Percentiles rank a stretch among this genome's conserved stretches.
phyloP scores from a whole-genome alignment of 148 eudicot species.

The Camellia sinensis region DNA sequence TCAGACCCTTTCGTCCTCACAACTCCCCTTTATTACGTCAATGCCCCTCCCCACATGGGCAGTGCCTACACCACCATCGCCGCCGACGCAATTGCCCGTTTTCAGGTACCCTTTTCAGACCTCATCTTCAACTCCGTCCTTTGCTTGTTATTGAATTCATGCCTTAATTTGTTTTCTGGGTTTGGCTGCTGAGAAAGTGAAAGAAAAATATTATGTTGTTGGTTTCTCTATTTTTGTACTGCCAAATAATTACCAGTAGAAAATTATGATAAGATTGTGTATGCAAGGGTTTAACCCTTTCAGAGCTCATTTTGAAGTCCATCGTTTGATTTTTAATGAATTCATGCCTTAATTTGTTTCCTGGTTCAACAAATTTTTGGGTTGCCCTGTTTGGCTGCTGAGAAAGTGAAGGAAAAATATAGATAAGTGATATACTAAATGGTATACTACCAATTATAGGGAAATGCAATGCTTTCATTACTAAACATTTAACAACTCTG shows the following conservation, averaged over 20 bases:
- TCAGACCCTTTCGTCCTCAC: constrained; percentile 71
- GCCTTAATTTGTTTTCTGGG: not conserved
- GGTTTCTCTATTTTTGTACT: not conserved
- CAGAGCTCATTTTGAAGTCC: no score
- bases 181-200: not conserved
- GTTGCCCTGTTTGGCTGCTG: no score
- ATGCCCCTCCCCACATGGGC: constrained; percentile 99
- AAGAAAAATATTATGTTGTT: not conserved
- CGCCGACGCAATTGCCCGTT: constrained; percentile 95
- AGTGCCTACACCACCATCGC: constrained; percentile 99
- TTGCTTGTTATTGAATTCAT: constrained; percentile 1
- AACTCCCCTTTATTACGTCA: constrained; percentile 96
- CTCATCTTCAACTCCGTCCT: not conserved
- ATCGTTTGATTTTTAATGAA: no score
- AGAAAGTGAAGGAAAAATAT: no score
- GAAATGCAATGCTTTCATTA: no score
- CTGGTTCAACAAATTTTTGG: no score
- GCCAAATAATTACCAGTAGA: not conserved
- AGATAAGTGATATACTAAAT: no score
- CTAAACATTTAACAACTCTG: no score
- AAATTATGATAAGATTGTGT: not conserved
- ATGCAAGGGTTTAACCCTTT: not conserved
- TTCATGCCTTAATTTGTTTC: no score
- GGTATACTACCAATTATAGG: no score
- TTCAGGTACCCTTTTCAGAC: constrained; percentile 53